A percentile compares a stretch with the other conserved stretches of the same genome.
Evolutionary conservation across 805 yeast species (phyloP).

Genomic region (Pichia membranifaciens): DNA sequence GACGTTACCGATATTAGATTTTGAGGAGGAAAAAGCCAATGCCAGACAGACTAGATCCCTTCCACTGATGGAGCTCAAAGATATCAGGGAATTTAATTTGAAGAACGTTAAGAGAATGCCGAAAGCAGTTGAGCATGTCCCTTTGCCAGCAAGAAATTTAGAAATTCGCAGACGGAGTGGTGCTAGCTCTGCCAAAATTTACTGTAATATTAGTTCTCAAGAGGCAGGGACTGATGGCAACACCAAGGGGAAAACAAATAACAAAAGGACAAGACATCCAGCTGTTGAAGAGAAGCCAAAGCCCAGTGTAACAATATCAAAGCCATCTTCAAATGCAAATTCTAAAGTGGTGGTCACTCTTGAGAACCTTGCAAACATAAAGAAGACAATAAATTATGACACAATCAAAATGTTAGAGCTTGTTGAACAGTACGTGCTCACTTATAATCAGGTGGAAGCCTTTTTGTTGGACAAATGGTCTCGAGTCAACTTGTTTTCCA

Average conservation of each 20-base stretch:
- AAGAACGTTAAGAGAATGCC: neutral
- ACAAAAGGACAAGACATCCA: neutral
- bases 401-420: slow-evolving; percentile 1
- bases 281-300: neutral
- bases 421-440: neutral
- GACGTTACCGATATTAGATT: neutral
- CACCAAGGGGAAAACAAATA: neutral
- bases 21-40: neutral
- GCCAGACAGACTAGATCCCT: slow-evolving; percentile 2
- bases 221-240: neutral
- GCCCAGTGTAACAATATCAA: neutral
- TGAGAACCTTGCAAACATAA: slow-evolving; percentile 4
- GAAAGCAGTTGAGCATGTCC: neutral
- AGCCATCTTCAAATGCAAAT: neutral
- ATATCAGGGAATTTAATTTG: neutral
- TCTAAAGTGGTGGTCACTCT: slow-evolving; percentile 1
- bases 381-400: slow-evolving; percentile 5
- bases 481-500: slow-evolving; percentile 4
- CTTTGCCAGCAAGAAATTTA: neutral
- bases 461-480: slow-evolving; percentile 12
- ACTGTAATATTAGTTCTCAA: no score
- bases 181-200: no score
- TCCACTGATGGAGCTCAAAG: slow-evolving; percentile 9
- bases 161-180: neutral
- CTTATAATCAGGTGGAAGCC: slow-evolving; percentile 9